A percentile compares a stretch with the other conserved stretches of the same genome.
Conservation (phyloP, 2,329 filamentous ascomycete genomes). For the Trichoderma asperellum region DNA sequence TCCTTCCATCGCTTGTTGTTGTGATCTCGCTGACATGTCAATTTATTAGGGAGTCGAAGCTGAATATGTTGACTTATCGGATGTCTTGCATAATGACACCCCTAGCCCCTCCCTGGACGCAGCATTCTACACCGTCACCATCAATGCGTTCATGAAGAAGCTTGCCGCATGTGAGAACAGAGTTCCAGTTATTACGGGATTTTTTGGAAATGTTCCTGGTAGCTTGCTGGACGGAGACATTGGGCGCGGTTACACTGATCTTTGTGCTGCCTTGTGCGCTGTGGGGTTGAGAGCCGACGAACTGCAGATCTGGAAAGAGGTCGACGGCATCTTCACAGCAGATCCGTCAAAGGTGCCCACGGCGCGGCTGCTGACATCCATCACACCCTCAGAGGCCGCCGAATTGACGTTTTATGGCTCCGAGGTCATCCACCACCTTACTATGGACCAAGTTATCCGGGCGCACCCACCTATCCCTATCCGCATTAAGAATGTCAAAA, state of each 20-base stretch:
- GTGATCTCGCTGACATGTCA: conserved; percentile 2
- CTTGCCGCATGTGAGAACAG: conserved; percentile 66
- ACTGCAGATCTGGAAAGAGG: conserved; percentile 98
- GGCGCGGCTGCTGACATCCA: conserved; percentile 82
- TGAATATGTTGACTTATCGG: conserved; percentile 87
- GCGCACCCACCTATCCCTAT: conserved; percentile 79
- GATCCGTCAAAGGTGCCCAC: conserved; percentile 93
- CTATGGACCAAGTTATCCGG: conserved; percentile 94
- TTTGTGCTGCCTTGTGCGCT: conserved; percentile 89
- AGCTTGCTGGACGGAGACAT: conserved; percentile 87
- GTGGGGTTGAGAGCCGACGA: conserved; percentile 87
- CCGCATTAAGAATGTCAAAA: conserved; percentile 91
- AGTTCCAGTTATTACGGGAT: conserved; percentile 85
- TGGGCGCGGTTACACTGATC: conserved; percentile 93
- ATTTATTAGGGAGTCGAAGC: conserved; percentile 69
- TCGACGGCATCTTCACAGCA: conserved; percentile 86
- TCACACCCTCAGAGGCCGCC: conserved; percentile 92
- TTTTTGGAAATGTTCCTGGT: conserved; percentile 91
- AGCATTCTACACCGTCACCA: conserved; percentile 70
- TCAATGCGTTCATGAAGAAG: conserved; percentile 64
- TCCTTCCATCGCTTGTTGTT: background rate
- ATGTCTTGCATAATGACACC: conserved; percentile 72
- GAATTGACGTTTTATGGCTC: conserved; percentile 94
- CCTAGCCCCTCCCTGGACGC: conserved; percentile 60
- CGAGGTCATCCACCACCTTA: conserved; percentile 97